Base-by-base conservation (phyloP, 345 rosid species). In the Cochlearia excelsa region DNA sequence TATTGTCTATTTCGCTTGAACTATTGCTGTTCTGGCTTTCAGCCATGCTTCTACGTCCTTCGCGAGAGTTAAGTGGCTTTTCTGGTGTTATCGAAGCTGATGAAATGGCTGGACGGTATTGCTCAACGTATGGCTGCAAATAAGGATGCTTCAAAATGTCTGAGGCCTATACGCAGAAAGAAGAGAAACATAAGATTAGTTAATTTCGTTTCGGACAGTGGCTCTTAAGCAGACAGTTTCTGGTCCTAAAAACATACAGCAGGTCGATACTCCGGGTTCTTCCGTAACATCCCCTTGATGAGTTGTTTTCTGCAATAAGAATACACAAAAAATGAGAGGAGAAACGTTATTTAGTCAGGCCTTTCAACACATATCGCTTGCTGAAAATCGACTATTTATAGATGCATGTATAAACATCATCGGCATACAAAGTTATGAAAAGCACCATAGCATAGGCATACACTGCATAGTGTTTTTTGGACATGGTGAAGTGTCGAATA, bases 221-320 rank as follows among this genome's bases (percentile, higher is more conserved):
- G 41, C 41, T 58, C 41, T 38, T 57, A 63, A 66, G 65, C 51
- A 58, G 70, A 68, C 4, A 45, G 8, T 47, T 38, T 30, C 30
- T 48, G 45, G 46, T 61, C 23, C 31, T 48, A 52, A 9, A 79
- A 26, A 10, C 86, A 79, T 80, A 93, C 97, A 73, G 73, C 89
- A 58, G 99, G 99, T 54, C 99, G 91, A 73, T 86, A 96, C 78
- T 89, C 97, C 0, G 99, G 99, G 65, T 79, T 89, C 83, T 93
- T 93, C 71, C 99, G 81, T 72, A 93, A 76, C 99, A 93, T 93
- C 60, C 95, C 86, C 68, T 88, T 93, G 74, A 93, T 93, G 49
- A 93, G 75, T 37, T 81, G 65, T 78, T 93, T 93, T 77, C 99
- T 93, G 91, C 54, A 44, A 52, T 51, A 60, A 62, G 26, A 45